phyloP scores from a whole-genome alignment of 2,329 filamentous ascomycete genomes.

The Arthrobotrys iridis region DNA sequence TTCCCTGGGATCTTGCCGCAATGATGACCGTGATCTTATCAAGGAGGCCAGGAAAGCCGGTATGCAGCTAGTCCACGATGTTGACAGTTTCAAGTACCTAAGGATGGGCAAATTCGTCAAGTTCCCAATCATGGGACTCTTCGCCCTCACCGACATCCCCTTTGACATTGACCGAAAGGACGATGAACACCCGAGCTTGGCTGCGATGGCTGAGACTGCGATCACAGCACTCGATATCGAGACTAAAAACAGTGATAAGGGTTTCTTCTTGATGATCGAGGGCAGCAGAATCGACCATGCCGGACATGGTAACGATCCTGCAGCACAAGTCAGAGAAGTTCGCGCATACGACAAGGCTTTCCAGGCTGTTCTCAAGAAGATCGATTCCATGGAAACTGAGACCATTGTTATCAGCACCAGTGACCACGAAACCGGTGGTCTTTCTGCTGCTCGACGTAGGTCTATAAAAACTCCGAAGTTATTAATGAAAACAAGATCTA shows the following conservation, averaged over 20 bases:
- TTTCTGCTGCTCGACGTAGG: constrained; percentile 80
- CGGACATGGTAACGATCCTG: constrained; percentile 84
- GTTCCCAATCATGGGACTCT: constrained; percentile 86
- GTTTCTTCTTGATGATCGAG: constrained; percentile 99
- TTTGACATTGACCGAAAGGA: constrained; percentile 90
- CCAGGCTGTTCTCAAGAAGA: constrained; percentile 81
- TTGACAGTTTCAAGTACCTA: constrained; percentile 79
- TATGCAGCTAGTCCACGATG: constrained; percentile 79
- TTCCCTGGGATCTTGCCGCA: constrained; percentile 81
- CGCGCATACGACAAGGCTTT: constrained; percentile 94
- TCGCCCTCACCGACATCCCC: constrained; percentile 83
- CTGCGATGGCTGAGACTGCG: constrained; percentile 88
- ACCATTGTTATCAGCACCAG: constrained; percentile 88
- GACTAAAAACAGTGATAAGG: constrained; percentile 83
- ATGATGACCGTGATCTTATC: constrained; percentile 79
- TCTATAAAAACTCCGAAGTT: constrained; percentile 30
- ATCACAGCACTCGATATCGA: constrained; percentile 81
- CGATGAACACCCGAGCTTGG: constrained; percentile 84
- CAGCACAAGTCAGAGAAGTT: constrained; percentile 87
- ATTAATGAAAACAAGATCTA: not conserved
- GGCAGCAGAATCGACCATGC: constrained; percentile 96
- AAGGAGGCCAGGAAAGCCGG: constrained; percentile 77
- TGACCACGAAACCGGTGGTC: constrained; percentile 94
- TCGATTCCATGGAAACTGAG: constrained; percentile 76
- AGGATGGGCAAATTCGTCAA: constrained; percentile 73